Evolutionary conservation across 805 yeast species (phyloP).

Genomic region (Myxozyma neotropica): DNA sequence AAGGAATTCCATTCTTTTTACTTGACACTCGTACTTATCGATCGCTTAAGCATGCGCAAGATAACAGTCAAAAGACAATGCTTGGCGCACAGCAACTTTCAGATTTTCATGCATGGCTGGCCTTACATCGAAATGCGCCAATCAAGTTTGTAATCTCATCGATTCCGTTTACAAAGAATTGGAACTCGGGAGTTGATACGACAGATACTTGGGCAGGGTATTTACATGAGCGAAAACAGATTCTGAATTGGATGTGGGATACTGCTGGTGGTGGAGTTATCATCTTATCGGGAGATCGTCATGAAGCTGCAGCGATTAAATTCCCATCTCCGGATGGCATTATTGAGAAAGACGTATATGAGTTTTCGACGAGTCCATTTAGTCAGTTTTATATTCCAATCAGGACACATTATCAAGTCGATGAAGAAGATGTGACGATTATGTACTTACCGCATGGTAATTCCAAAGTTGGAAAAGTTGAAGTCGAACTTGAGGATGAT

Average conservation of each 20-base stretch:
- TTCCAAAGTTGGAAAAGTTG: slow-evolving; percentile 33
- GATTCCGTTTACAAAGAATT: slow-evolving; percentile 37
- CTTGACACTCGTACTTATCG: slow-evolving; percentile 34
- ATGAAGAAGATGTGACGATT: slow-evolving; percentile 32
- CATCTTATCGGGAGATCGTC: slow-evolving; percentile 36
- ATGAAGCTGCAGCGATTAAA: slow-evolving; percentile 37
- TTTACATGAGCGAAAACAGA: slow-evolving; percentile 28
- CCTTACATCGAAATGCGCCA: slow-evolving; percentile 23
- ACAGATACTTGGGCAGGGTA: slow-evolving; percentile 37
- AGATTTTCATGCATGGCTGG: slow-evolving; percentile 34
- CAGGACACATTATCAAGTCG: slow-evolving; percentile 24
- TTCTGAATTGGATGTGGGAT: slow-evolving; percentile 29
- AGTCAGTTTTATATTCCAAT: slow-evolving; percentile 36
- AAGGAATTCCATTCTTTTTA: slow-evolving; percentile 36
- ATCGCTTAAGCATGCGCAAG: slow-evolving; percentile 26
- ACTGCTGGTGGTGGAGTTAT: slow-evolving; percentile 26
- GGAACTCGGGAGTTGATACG: slow-evolving; percentile 31
- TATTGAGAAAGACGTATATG: slow-evolving; percentile 25
- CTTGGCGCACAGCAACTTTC: slow-evolving; percentile 32
- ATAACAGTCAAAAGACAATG: slow-evolving; percentile 35
- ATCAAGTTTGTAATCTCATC: slow-evolving; percentile 36
- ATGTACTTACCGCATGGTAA: slow-evolving; percentile 33
- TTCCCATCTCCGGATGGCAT: slow-evolving; percentile 31
- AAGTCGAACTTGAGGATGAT: slow-evolving; percentile 17
- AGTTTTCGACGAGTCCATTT: slow-evolving; percentile 37